These are phyloP conservation scores for Lodderomyces margitis DNA, from an alignment of 1,139 yeast genomes.

Conservation along the genomic window DNA sequence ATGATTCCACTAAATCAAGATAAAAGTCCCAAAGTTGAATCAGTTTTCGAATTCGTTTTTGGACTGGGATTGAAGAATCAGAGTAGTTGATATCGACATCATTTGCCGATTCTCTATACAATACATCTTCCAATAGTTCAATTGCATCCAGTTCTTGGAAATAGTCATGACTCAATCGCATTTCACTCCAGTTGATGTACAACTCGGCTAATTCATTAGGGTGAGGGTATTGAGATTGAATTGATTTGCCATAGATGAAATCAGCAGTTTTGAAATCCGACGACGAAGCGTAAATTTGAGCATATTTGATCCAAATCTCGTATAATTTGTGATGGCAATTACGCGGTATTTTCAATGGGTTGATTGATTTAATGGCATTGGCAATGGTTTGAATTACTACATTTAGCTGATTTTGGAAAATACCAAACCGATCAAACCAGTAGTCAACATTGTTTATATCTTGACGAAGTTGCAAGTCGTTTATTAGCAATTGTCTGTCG, in stretches of 20 bases:
- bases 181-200: constrained; percentile 73
- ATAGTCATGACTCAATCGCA: constrained; percentile 52
- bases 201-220: constrained; percentile 65
- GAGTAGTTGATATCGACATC: constrained; percentile 23
- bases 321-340: constrained; percentile 36
- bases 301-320: constrained; percentile 69
- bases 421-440: constrained; percentile 64
- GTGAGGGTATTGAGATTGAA: constrained; percentile 65
- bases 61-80: constrained; percentile 52
- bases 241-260: constrained; percentile 61
- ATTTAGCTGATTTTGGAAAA: constrained; percentile 29
- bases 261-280: constrained; percentile 62
- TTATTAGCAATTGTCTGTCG: constrained; percentile 54
- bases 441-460: constrained; percentile 59
- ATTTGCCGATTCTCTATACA: constrained; percentile 27
- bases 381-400: constrained; percentile 58
- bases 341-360: constrained; percentile 54
- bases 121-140: constrained; percentile 50
- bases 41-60: constrained; percentile 59
- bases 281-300: constrained; percentile 57
- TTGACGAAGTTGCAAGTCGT: constrained; percentile 65
- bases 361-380: constrained; percentile 63
- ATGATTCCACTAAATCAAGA: constrained; percentile 69
- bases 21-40: constrained; percentile 70
- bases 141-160: constrained; percentile 49